Conservation (phyloP, 2,329 filamentous ascomycete species). For the Monosporascus sp. region DNA sequence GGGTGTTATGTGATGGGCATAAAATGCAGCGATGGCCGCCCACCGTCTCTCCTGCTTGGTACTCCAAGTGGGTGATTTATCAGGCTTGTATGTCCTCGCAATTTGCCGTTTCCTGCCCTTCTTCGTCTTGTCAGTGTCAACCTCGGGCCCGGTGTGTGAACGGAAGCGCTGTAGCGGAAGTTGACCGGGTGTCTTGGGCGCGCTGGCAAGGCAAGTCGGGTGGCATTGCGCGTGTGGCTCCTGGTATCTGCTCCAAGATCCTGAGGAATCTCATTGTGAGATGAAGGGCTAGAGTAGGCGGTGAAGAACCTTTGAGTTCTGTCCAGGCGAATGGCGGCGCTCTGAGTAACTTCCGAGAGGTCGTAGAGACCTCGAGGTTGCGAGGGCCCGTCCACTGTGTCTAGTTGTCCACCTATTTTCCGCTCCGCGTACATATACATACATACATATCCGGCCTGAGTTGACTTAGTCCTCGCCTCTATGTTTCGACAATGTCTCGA, state of each 20-base stretch:
- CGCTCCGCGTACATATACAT: background rate
- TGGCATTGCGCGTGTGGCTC: background rate
- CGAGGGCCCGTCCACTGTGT: slow-evolving; percentile 11
- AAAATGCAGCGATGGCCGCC: slow-evolving; percentile 18
- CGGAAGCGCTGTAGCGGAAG: slow-evolving; percentile 14
- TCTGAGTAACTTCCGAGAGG: slow-evolving; percentile 16
- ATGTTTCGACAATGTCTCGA: slow-evolving; percentile 6
- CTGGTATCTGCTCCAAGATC: slow-evolving; percentile 1
- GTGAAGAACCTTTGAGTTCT: slow-evolving; percentile 15
- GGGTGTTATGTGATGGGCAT: slow-evolving; percentile 6
- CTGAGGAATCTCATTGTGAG: slow-evolving; percentile 8
- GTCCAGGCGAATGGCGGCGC: slow-evolving; percentile 12
- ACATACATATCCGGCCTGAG: slow-evolving; percentile 6
- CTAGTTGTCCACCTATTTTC: background rate
- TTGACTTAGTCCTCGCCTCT: slow-evolving; percentile 9
- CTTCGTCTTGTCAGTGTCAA: slow-evolving; percentile 14
- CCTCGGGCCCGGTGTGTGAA: slow-evolving; percentile 10
- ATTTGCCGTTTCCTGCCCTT: background rate
- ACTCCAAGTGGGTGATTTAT: background rate
- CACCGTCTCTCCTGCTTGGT: slow-evolving; percentile 6
- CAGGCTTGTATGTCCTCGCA: background rate
- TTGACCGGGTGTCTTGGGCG: slow-evolving; percentile 12
- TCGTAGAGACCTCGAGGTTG: slow-evolving; percentile 15
- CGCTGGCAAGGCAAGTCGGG: slow-evolving; percentile 12
- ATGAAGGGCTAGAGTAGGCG: slow-evolving; percentile 11